Evolutionary conservation across 805 yeast genomes (phyloP).

Genomic region (Clavispora phyllophila): DNA sequence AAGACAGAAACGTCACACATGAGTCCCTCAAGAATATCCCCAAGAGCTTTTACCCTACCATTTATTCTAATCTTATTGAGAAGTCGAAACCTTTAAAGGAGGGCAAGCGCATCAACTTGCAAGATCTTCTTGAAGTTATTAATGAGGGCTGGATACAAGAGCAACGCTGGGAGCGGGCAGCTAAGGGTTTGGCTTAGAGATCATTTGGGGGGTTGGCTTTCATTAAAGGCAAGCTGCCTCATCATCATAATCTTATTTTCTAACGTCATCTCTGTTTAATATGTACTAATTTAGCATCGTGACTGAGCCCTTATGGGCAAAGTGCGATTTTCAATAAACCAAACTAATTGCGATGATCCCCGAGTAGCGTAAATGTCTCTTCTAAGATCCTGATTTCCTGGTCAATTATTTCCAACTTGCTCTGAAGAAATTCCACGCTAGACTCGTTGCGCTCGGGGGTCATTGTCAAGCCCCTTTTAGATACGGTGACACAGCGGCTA

Average conservation of each 20-base stretch:
- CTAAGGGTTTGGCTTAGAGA: slow-evolving; percentile 29
- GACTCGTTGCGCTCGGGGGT: slow-evolving; percentile 3
- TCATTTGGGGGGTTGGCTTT: too few species aligned
- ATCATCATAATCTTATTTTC: too few species aligned
- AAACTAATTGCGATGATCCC: slow-evolving; percentile 3
- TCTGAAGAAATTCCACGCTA: slow-evolving; percentile 14
- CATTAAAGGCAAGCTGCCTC: too few species aligned
- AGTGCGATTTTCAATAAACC: too few species aligned
- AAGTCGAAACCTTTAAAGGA: slow-evolving; percentile 62
- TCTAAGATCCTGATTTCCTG: slow-evolving; percentile 71
- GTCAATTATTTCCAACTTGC: slow-evolving; percentile 62
- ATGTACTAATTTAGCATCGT: neutral
- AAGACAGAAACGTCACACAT: neutral
- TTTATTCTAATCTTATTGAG: slow-evolving; percentile 67
- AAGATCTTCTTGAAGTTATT: slow-evolving; percentile 65
- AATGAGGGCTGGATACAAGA: slow-evolving; percentile 82
- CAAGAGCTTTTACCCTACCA: slow-evolving; percentile 48
- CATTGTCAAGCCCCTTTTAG: slow-evolving; percentile 9
- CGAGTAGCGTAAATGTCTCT: slow-evolving; percentile 33
- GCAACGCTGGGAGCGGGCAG: slow-evolving; percentile 65
- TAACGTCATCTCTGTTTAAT: neutral
- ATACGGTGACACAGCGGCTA: slow-evolving; percentile 4
- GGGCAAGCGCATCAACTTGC: slow-evolving; percentile 59
- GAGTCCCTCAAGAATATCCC: slow-evolving; percentile 31
- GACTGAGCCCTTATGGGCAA: too few species aligned